Evolutionary conservation across 75 land plant species (phyloP).

Genomic region (Chamaecyparis obtusa): DNA sequence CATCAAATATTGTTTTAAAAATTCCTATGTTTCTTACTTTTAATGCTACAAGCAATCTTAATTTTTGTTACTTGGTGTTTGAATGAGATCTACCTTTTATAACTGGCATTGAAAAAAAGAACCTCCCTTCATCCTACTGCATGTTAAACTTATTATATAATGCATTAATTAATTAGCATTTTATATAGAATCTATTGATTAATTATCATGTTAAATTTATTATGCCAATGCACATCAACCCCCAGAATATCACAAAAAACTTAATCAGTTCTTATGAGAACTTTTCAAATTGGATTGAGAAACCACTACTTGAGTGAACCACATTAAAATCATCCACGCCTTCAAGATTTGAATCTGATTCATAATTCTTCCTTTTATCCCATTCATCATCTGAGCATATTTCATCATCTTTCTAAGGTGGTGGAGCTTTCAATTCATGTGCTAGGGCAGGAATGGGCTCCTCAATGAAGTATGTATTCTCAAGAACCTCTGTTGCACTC

Average conservation of each 20-base stretch:
- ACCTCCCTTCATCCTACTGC: too few species aligned
- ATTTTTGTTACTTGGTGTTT: too few species aligned
- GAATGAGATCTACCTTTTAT: too few species aligned
- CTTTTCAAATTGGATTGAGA: constrained; percentile 27
- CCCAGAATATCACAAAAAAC: background rate
- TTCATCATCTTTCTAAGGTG: constrained; percentile 26
- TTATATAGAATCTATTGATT: background rate
- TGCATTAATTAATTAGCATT: background rate
- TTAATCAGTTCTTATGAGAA: constrained; percentile 27
- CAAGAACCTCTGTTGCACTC: constrained; percentile 57
- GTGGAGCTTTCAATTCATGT: constrained; percentile 54
- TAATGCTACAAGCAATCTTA: background rate
- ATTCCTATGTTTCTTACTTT: background rate
- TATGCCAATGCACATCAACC: background rate
- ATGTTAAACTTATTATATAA: too few species aligned
- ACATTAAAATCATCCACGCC: constrained; percentile 37
- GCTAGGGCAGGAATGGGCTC: constrained; percentile 60
- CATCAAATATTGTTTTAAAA: background rate
- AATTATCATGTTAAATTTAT: too few species aligned
- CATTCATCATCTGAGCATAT: constrained; percentile 47
- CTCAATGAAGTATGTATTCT: constrained; percentile 62
- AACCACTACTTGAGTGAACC: constrained; percentile 32
- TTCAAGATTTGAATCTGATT: constrained; percentile 49
- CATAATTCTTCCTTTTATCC: constrained; percentile 25
- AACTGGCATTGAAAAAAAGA: too few species aligned